phyloP scores from a whole-genome alignment of 306 rosid species.

The Quercus berberidifolia region DNA sequence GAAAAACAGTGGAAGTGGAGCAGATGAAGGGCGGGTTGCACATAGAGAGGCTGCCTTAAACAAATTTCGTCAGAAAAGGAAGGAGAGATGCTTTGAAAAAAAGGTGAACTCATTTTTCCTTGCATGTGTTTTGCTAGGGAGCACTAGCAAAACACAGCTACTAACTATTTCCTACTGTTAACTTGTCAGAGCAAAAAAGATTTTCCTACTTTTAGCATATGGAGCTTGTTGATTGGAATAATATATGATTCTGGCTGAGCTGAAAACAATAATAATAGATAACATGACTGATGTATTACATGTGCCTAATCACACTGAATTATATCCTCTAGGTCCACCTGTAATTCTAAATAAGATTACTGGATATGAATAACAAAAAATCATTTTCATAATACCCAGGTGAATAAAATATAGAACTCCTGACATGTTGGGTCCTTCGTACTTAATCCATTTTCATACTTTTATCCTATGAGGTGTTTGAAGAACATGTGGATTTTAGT shows the following conservation, averaged over 20 bases:
- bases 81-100: conserved; percentile 52
- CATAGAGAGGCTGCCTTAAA: conserved; percentile 41
- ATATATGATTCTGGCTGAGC: neutral
- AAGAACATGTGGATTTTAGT: neutral
- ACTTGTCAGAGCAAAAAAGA: neutral
- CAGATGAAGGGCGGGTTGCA: conserved; percentile 45
- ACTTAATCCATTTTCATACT: conserved; percentile 1
- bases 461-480: neutral
- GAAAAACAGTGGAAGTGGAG: conserved; percentile 29
- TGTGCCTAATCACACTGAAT: neutral
- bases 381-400: conserved; percentile 1
- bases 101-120: conserved; percentile 26
- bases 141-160: conserved; percentile 8
- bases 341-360: conserved; percentile 1
- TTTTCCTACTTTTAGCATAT: neutral
- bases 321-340: neutral
- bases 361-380: neutral
- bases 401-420: neutral
- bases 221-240: neutral
- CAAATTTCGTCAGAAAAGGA: conserved; percentile 44
- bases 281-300: neutral
- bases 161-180: neutral
- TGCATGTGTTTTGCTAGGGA: neutral
- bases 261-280: neutral
- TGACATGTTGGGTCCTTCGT: neutral